phyloP scores from a whole-genome alignment of 73 alveolate species.

The Effrenium voratum region DNA sequence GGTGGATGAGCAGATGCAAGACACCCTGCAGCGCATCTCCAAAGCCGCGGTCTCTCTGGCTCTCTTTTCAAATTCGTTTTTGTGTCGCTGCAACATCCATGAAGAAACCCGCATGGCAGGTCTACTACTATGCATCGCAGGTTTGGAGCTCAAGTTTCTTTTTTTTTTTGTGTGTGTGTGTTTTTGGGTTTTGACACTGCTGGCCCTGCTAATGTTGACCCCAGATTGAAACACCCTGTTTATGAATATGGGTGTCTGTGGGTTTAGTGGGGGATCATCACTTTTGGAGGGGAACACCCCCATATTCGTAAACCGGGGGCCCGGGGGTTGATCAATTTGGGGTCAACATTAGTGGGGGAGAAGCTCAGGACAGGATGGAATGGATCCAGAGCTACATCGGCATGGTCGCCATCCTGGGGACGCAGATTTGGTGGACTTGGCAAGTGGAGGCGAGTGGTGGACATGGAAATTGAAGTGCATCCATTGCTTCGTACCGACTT shows the following conservation, averaged over 20 bases:
- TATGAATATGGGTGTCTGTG: too few relatives aligned
- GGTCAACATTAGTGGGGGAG: background rate
- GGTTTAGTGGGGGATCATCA: too few relatives aligned
- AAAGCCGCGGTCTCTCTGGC: conserved; percentile 95
- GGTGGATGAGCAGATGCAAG: conserved; percentile 98
- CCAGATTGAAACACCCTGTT: too few relatives aligned
- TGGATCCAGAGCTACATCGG: conserved; percentile 99
- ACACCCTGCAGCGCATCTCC: conserved; percentile 97
- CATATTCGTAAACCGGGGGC: too few relatives aligned
- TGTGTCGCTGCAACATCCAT: background rate
- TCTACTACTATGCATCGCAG: conserved; percentile 96
- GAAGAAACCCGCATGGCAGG: background rate
- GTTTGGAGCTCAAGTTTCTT: background rate
- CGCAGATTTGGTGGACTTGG: conserved; percentile 99
- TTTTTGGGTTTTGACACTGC: background rate
- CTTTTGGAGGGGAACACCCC: too few relatives aligned
- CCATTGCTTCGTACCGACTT: background rate
- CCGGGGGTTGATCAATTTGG: too few relatives aligned
- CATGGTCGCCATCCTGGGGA: conserved; percentile 99
- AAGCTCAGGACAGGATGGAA: conserved; percentile 95
- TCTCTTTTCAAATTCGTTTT: background rate
- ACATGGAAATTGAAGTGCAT: background rate
- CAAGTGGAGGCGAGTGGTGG: conserved; percentile 96
- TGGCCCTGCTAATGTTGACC: too few relatives aligned
- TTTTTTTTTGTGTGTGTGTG: background rate